Conservation (phyloP, 2,329 filamentous ascomycete genomes). For the Aureobasidium sp. region DNA sequence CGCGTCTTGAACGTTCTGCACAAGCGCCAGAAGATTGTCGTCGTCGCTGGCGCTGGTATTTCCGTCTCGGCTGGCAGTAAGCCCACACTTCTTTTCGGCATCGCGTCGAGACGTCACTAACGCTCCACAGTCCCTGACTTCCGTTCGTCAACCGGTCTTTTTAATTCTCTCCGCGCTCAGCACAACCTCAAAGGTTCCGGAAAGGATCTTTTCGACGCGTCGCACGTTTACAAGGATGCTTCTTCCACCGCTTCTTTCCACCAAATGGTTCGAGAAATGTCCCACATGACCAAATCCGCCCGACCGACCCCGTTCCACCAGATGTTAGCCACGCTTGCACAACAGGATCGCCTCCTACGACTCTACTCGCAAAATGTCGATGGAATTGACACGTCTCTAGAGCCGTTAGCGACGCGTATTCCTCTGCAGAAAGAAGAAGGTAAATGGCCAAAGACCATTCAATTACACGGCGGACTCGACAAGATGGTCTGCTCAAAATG, state of each 20-base stretch:
- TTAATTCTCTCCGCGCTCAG: slow-evolving; percentile 74
- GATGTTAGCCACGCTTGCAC: slow-evolving; percentile 79
- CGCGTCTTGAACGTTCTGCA: slow-evolving; percentile 67
- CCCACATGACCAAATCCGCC: slow-evolving; percentile 67
- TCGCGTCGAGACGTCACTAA: slow-evolving; percentile 20
- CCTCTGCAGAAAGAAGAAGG: slow-evolving; percentile 62
- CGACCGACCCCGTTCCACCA: slow-evolving; percentile 87
- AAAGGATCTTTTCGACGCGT: slow-evolving; percentile 93
- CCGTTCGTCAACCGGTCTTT: slow-evolving; percentile 82
- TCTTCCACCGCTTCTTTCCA: slow-evolving; percentile 85
- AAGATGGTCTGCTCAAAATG: slow-evolving; percentile 99
- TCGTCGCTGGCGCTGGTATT: slow-evolving; percentile 93
- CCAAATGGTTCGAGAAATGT: slow-evolving; percentile 88
- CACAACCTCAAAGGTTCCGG: slow-evolving; percentile 90
- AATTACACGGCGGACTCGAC: slow-evolving; percentile 85
- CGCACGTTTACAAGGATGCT: slow-evolving; percentile 93
- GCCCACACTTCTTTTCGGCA: slow-evolving; percentile 32
- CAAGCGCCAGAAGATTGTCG: slow-evolving; percentile 92
- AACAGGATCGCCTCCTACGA: slow-evolving; percentile 78
- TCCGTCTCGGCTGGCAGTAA: slow-evolving; percentile 89
- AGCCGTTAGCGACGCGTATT: slow-evolving; percentile 70
- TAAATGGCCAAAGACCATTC: slow-evolving; percentile 88
- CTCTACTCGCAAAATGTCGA: slow-evolving; percentile 97
- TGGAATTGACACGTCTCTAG: slow-evolving; percentile 79
- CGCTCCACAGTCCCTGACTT: slow-evolving; percentile 74